A percentile compares a stretch with the other conserved stretches of the same genome.
Conservation (phyloP, 2,329 filamentous ascomycete species). For the Pestalotiopsis sp. region DNA sequence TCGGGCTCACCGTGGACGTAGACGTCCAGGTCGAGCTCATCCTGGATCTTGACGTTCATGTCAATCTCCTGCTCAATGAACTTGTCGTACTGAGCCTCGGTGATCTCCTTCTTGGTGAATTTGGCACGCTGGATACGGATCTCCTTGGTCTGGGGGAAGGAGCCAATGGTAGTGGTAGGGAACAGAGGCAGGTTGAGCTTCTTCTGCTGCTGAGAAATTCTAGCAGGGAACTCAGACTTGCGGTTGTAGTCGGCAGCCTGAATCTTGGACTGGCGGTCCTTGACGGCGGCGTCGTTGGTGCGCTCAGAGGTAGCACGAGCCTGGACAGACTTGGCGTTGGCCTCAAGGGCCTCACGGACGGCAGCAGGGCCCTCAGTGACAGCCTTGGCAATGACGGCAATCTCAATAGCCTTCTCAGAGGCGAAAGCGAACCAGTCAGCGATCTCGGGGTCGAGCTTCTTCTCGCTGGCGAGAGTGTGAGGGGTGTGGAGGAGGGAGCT, state of each 20-base stretch:
- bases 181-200: constrained; percentile 93
- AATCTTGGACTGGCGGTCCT: constrained; percentile 91
- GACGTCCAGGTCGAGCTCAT: constrained; percentile 96
- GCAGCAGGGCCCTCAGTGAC: constrained; percentile 88
- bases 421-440: constrained; percentile 99
- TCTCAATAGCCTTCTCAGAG: constrained; percentile 87
- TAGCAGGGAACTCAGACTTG: constrained; percentile 81
- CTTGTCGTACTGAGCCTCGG: constrained; percentile 87
- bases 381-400: constrained; percentile 93
- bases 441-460: constrained; percentile 93
- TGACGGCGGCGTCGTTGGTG: constrained; percentile 97
- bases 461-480: constrained; percentile 97
- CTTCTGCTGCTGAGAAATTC: constrained; percentile 86
- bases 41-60: constrained; percentile 93
- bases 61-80: constrained; percentile 99
- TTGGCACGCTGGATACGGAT: constrained; percentile 97
- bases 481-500: constrained; percentile 98
- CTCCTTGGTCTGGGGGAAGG: constrained; percentile 99
- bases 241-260: constrained; percentile 85
- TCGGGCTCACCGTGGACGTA: constrained; percentile 98
- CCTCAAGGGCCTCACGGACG: constrained; percentile 86
- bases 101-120: constrained; percentile 99
- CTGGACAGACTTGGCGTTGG: constrained; percentile 93
- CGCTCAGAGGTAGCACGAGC: constrained; percentile 87
- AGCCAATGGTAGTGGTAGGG: constrained; percentile 98